phyloP scores from a whole-genome alignment of 768 basidiomycete genomes.

The Aureoboletus auriporus region DNA sequence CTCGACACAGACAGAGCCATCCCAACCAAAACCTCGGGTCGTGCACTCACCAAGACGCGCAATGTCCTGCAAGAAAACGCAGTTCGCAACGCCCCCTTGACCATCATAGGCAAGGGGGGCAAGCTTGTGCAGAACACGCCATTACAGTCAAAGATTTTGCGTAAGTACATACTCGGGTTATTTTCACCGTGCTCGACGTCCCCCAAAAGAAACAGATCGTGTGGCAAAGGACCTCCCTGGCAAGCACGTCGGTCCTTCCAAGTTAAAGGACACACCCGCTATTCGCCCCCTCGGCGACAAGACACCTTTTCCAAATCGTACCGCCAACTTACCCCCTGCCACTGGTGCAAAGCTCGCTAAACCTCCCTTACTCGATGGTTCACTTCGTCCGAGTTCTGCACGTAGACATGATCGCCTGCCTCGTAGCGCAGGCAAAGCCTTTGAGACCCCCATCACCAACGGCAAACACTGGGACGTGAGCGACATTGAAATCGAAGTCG shows the following conservation, averaged over 20 bases:
- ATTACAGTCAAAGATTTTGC: conserved; percentile 26
- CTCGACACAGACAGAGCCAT: conserved; percentile 25
- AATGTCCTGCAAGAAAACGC: conserved; percentile 49
- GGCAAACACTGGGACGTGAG: conserved; percentile 78
- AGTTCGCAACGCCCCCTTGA: conserved; percentile 33
- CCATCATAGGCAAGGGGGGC: conserved; percentile 46
- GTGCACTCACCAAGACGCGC: conserved; percentile 36
- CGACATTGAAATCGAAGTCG: conserved; percentile 43
- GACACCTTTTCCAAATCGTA: conserved; percentile 72
- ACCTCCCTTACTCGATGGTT: conserved; percentile 37
- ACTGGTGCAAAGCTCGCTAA: conserved; percentile 35
- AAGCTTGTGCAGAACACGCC: conserved; percentile 36
- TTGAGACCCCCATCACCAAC: conserved; percentile 63
- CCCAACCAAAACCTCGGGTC: conserved; percentile 53
- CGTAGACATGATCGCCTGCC: conserved; percentile 61
- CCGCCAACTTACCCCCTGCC: conserved; percentile 30
- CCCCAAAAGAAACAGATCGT: conserved; percentile 17
- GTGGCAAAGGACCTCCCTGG: conserved; percentile 16
- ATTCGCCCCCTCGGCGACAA: conserved; percentile 64
- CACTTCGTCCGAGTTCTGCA: conserved; percentile 62
- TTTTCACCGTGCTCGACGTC: background rate
- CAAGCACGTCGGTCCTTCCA: conserved; percentile 28
- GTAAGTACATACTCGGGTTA: conserved; percentile 14
- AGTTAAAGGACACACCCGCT: conserved; percentile 19
- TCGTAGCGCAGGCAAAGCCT: conserved; percentile 43